Conservation (phyloP, 306 rosid genomes). For the Lotus japonicus region DNA sequence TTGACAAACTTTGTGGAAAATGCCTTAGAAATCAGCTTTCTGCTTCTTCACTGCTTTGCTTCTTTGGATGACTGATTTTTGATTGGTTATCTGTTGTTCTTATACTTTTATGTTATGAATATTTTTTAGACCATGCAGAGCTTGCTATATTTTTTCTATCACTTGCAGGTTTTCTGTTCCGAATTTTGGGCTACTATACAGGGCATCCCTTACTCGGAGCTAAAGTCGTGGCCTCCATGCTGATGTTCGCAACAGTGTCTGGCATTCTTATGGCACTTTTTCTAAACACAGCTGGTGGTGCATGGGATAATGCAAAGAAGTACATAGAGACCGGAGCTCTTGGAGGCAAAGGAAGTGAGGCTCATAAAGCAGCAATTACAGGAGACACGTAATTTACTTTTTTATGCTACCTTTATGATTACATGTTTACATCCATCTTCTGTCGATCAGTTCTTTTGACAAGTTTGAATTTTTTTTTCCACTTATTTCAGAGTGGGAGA, state of each 20-base stretch:
- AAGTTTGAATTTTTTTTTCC: neutral
- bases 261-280: slow-evolving; percentile 99
- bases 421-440: no score
- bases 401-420: no score
- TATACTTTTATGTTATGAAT: neutral
- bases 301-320: slow-evolving; percentile 99
- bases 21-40: neutral
- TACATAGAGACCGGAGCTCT: slow-evolving; percentile 96
- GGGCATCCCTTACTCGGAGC: slow-evolving; percentile 96
- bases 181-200: slow-evolving; percentile 84
- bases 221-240: slow-evolving; percentile 84
- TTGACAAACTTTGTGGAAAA: neutral
- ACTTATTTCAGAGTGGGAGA: slow-evolving; percentile 72
- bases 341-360: slow-evolving; percentile 97
- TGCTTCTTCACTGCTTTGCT: neutral
- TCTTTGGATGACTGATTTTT: neutral
- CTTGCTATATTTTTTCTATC: slow-evolving; percentile 16
- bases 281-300: slow-evolving; percentile 96
- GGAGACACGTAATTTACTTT: slow-evolving; percentile 87
- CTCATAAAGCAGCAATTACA: slow-evolving; percentile 91
- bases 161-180: slow-evolving; percentile 75
- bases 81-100: slow-evolving; percentile 3
- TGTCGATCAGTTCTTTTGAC: neutral
- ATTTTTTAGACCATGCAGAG: slow-evolving; percentile 11
- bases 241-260: slow-evolving; percentile 94